Percentiles rank a stretch among this genome's conserved stretches.
phyloP scores from a whole-genome alignment of 2,329 filamentous ascomycete genomes.

The Nemania serpens region DNA sequence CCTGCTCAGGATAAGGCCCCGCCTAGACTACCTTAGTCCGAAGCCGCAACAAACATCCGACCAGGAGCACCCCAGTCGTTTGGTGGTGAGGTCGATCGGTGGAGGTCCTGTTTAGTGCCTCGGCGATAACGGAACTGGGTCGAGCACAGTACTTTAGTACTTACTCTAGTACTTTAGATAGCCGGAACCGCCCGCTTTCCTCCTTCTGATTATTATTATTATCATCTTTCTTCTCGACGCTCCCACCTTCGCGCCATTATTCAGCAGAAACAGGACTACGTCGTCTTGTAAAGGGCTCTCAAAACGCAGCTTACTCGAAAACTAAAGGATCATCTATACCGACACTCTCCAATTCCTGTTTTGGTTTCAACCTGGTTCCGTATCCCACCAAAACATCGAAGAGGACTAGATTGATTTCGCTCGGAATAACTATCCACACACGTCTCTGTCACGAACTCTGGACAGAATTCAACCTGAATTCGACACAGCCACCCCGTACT shows the following conservation, averaged over 20 bases:
- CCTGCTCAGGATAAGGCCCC: slow-evolving; percentile 18
- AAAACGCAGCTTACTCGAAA: background rate
- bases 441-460: background rate
- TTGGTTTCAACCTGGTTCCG: background rate
- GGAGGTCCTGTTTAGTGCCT: slow-evolving; percentile 12
- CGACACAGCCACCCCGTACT: background rate
- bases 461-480: background rate
- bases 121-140: slow-evolving; percentile 24
- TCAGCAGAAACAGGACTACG: background rate
- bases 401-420: background rate
- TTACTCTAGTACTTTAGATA: slow-evolving; percentile 5
- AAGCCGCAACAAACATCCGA: slow-evolving; percentile 25
- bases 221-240: background rate
- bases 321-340: background rate
- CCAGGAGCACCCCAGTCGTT: slow-evolving; percentile 13
- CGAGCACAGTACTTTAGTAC: slow-evolving; percentile 9
- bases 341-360: background rate
- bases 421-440: slow-evolving; percentile 17
- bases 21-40: slow-evolving; percentile 22
- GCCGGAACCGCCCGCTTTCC: slow-evolving; percentile 21
- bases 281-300: slow-evolving; percentile 4
- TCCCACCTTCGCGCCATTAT: slow-evolving; percentile 1
- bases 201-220: slow-evolving; percentile 6
- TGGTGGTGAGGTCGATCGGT: slow-evolving; percentile 9
- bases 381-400: background rate